Evolutionary conservation across 1,284 basidiomycete genomes (phyloP).

Genomic region (Amylostereum chailletii): DNA sequence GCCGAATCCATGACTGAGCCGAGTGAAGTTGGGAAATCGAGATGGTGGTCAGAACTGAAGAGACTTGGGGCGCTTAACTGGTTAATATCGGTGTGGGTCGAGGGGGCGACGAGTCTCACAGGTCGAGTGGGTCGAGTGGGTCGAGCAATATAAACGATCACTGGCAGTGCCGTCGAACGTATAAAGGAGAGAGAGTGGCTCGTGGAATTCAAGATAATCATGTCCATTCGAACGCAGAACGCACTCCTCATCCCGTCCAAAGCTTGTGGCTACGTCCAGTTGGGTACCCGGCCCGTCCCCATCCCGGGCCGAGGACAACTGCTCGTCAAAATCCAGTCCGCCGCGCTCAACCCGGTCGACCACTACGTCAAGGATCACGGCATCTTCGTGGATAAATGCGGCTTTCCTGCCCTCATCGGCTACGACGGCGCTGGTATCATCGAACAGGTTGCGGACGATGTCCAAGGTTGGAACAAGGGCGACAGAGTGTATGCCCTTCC

Average conservation of each 20-base stretch:
- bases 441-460: background rate
- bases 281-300: background rate
- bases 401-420: background rate
- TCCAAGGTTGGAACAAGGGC: background rate
- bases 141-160: too few species aligned
- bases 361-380: background rate
- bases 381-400: background rate
- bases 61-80: too few species aligned
- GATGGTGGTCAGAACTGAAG: too few species aligned
- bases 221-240: background rate
- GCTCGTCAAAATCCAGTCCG: background rate
- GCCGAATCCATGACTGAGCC: background rate
- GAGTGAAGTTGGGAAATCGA: too few species aligned
- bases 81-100: too few species aligned
- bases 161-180: too few species aligned
- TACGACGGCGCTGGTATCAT: background rate
- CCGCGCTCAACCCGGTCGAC: slow-evolving; percentile 2
- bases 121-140: too few species aligned
- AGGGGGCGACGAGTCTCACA: too few species aligned
- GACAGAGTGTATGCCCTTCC: background rate
- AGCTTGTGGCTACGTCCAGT: background rate
- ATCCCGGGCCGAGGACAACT: background rate
- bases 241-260: background rate
- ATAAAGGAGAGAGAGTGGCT: too few species aligned
- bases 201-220: too few species aligned